phyloP scores from a whole-genome alignment of 441 rosid species.

The Pelargonium cotyledonis region DNA sequence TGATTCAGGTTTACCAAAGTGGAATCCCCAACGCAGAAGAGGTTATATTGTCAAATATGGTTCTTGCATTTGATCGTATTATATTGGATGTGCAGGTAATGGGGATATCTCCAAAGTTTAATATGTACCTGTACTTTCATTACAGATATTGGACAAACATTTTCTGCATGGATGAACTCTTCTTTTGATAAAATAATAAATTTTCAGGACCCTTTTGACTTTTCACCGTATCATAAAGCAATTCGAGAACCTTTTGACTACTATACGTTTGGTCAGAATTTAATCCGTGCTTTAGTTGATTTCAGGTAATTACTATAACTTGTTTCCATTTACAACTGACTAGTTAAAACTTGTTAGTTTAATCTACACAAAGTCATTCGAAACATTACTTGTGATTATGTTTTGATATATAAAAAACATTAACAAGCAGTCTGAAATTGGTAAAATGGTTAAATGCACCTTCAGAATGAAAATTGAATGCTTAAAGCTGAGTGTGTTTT shows the following conservation, averaged over 20 bases:
- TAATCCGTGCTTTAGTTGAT: constrained; percentile 76
- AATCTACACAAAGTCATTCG: constrained; percentile 3
- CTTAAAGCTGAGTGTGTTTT: not conserved
- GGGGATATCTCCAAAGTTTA: constrained; percentile 18
- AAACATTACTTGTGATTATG: constrained; percentile 9
- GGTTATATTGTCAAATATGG: constrained; percentile 73
- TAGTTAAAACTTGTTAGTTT: not conserved
- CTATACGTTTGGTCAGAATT: constrained; percentile 87
- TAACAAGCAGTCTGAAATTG: too few species aligned
- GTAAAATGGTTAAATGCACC: too few species aligned
- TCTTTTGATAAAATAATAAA: constrained; percentile 20
- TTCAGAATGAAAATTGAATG: not conserved
- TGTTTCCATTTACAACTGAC: constrained; percentile 1
- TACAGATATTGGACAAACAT: constrained; percentile 10
- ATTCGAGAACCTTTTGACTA: constrained; percentile 87
- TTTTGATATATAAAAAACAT: not conserved
- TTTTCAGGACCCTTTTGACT: constrained; percentile 75
- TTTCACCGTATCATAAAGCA: constrained; percentile 79
- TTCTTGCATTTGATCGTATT: constrained; percentile 65
- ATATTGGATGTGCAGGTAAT: constrained; percentile 78
- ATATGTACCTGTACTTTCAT: constrained; percentile 12
- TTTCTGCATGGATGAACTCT: constrained; percentile 22
- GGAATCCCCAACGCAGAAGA: constrained; percentile 54
- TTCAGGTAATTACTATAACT: constrained; percentile 51
- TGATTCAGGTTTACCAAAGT: constrained; percentile 66